Evolutionary conservation across 192 early-diverging fungal species (phyloP).

Genomic region (Globomyces pollinis-pini): DNA sequence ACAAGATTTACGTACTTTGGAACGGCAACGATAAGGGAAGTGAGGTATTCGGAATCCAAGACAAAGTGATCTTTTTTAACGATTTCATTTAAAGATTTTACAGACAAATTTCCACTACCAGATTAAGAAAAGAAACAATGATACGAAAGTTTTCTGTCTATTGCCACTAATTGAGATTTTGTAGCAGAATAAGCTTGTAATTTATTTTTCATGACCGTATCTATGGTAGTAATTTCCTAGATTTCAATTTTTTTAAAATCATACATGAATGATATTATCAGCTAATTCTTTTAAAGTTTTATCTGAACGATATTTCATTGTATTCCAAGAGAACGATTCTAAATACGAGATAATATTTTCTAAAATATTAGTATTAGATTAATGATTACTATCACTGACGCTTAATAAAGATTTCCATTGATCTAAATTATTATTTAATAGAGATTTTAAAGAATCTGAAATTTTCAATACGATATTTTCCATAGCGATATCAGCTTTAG

Average conservation of each 20-base stretch:
- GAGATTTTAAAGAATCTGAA: slow-evolving; percentile 71
- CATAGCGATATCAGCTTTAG: slow-evolving; percentile 70
- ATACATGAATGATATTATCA: slow-evolving; percentile 67
- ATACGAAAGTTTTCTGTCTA: slow-evolving; percentile 79
- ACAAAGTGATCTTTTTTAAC: slow-evolving; percentile 91
- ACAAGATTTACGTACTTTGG: slow-evolving; percentile 57
- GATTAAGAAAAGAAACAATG: too few relatives aligned
- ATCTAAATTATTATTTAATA: slow-evolving; percentile 58
- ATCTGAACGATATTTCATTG: slow-evolving; percentile 92
- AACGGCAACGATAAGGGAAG: slow-evolving; percentile 88
- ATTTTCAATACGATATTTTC: slow-evolving; percentile 74
- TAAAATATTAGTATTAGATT: too few relatives aligned
- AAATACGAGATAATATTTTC: slow-evolving; percentile 85
- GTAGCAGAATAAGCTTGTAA: slow-evolving; percentile 76
- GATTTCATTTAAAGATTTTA: slow-evolving; percentile 74
- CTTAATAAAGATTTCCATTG: slow-evolving; percentile 57
- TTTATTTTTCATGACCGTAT: slow-evolving; percentile 86
- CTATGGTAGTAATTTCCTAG: slow-evolving; percentile 81
- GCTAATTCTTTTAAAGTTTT: slow-evolving; percentile 81
- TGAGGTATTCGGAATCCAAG: slow-evolving; percentile 87
- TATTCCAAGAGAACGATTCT: slow-evolving; percentile 88
- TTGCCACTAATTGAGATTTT: slow-evolving; percentile 69
- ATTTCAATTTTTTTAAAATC: not conserved
- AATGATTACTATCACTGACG: slow-evolving; percentile 69
- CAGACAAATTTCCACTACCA: slow-evolving; percentile 71